Evolutionary conservation across 169 alveolate genomes (phyloP).

Genomic region (Cryptosporidium sp.): DNA sequence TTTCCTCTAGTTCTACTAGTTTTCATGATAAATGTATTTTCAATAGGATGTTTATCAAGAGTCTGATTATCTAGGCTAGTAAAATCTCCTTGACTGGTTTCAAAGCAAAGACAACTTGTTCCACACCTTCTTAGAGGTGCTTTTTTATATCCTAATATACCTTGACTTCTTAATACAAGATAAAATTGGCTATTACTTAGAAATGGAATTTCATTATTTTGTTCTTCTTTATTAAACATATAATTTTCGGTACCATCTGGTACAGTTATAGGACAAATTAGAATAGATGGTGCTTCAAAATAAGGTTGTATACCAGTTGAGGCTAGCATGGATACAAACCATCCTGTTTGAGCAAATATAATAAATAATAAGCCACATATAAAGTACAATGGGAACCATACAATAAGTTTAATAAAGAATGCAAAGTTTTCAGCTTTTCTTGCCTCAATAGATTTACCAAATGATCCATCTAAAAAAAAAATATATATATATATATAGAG

Average conservation of each 20-base stretch:
- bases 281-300: slow-evolving; percentile 73
- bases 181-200: neutral
- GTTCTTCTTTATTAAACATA: neutral
- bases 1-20: slow-evolving; percentile 24
- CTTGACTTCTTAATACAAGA: slow-evolving; percentile 53
- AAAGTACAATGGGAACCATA: slow-evolving; percentile 58
- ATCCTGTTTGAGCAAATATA: slow-evolving; percentile 73
- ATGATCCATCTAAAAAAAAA: slow-evolving; percentile 51
- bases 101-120: slow-evolving; percentile 50
- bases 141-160: slow-evolving; percentile 43
- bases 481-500: neutral
- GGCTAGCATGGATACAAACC: slow-evolving; percentile 72
- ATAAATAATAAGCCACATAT: slow-evolving; percentile 21
- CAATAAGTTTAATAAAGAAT: slow-evolving; percentile 17
- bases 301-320: slow-evolving; percentile 72
- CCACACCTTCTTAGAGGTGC: slow-evolving; percentile 58
- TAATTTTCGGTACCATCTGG: neutral
- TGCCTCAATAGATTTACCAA: slow-evolving; percentile 55
- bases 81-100: slow-evolving; percentile 31
- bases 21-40: slow-evolving; percentile 23
- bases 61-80: neutral
- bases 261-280: slow-evolving; percentile 39
- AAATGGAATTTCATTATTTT: neutral
- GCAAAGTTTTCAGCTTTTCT: slow-evolving; percentile 69
- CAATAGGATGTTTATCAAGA: slow-evolving; percentile 36